phyloP scores from a whole-genome alignment of 2,329 filamentous ascomycete genomes.

The Monilinia polystroma region DNA sequence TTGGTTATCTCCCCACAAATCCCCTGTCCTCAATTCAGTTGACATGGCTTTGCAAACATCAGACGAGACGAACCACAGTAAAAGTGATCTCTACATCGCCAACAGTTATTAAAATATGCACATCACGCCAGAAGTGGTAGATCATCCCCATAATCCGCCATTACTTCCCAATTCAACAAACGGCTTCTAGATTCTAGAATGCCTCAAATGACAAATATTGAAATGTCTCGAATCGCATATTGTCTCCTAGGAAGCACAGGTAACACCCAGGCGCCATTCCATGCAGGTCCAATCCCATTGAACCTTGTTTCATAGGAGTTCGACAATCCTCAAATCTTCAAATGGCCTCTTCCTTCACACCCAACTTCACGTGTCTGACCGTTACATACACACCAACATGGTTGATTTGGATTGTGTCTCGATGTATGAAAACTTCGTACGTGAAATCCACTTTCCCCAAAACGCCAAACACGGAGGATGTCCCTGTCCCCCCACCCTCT shows the following conservation, averaged over 20 bases:
- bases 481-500: slow-evolving; percentile 14
- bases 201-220: background rate
- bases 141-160: background rate
- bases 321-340: background rate
- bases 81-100: background rate
- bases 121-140: background rate
- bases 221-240: background rate
- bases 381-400: background rate
- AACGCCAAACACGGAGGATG: background rate
- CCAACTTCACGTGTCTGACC: slow-evolving; percentile 6
- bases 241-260: slow-evolving; percentile 6
- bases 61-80: slow-evolving; percentile 5
- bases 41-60: background rate
- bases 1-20: background rate
- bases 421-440: slow-evolving; percentile 6
- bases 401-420: slow-evolving; percentile 1
- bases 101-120: slow-evolving; percentile 1
- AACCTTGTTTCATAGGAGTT: slow-evolving; percentile 2
- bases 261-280: background rate
- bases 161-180: background rate
- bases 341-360: background rate
- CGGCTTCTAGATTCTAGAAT: background rate
- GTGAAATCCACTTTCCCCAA: background rate
- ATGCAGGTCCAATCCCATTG: slow-evolving; percentile 23
- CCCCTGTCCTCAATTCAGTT: background rate